Conservation (phyloP, 2,329 filamentous ascomycete genomes). For the Pleurostoma richardsiae region DNA sequence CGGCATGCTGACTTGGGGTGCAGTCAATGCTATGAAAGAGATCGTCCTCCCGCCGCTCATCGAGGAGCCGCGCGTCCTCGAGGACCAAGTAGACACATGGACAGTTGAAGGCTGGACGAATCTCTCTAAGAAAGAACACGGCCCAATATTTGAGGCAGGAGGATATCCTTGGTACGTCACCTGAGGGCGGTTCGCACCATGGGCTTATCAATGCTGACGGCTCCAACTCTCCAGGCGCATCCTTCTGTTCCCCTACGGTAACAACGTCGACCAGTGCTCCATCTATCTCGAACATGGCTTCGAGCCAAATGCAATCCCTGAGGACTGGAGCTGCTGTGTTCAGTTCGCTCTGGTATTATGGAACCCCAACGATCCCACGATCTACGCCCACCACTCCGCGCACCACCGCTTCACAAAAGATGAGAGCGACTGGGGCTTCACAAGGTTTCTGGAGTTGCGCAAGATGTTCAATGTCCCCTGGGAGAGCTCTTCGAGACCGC, state of each 20-base stretch:
- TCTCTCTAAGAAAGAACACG: conserved; percentile 75
- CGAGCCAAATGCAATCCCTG: conserved; percentile 67
- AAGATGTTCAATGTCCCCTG: conserved; percentile 77
- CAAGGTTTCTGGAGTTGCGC: conserved; percentile 85
- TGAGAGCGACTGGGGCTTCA: conserved; percentile 98
- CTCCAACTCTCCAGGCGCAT: conserved; percentile 61
- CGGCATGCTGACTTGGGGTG: conserved; percentile 18
- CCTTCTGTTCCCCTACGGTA: conserved; percentile 91
- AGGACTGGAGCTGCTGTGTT: conserved; percentile 94
- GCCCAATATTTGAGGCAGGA: conserved; percentile 80
- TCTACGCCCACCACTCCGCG: conserved; percentile 77
- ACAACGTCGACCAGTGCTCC: conserved; percentile 88
- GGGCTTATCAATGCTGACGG: background rate
- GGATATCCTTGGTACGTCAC: conserved; percentile 74
- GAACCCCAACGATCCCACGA: conserved; percentile 87
- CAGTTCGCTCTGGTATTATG: conserved; percentile 93
- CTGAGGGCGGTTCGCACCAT: background rate
- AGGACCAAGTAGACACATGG: conserved; percentile 78
- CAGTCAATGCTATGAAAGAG: conserved; percentile 82
- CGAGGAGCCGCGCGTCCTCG: conserved; percentile 75
- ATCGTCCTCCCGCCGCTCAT: conserved; percentile 65
- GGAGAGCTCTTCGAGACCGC: conserved; percentile 63
- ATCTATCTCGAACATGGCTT: conserved; percentile 97
- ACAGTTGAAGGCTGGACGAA: conserved; percentile 78
- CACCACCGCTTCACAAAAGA: conserved; percentile 95